Evolutionary conservation across 768 basidiomycete genomes (phyloP).

Genomic region (Lactifluus subvellereus): DNA sequence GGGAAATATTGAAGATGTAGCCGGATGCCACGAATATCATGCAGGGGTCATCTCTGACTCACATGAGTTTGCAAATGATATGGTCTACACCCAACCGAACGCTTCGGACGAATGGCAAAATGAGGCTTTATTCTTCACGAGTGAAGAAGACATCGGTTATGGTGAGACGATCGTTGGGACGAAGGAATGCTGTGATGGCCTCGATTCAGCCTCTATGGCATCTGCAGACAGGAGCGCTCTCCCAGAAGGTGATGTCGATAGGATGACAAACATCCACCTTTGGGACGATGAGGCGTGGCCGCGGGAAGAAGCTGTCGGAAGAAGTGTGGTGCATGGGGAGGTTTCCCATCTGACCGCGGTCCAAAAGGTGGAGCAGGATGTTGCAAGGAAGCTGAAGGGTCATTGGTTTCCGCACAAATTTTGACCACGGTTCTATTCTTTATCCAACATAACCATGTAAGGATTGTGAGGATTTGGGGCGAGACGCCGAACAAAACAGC

Average conservation of each 20-base stretch:
- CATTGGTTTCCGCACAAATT: constrained; percentile 66
- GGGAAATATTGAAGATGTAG: not conserved
- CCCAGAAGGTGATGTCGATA: not conserved
- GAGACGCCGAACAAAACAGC: not conserved
- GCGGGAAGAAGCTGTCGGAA: not conserved
- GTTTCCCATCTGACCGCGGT: constrained; percentile 27
- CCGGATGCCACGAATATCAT: not conserved
- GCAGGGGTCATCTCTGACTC: not conserved
- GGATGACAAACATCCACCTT: constrained; percentile 3
- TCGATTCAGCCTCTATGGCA: not conserved
- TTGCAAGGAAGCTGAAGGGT: constrained; percentile 46
- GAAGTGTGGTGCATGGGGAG: not conserved
- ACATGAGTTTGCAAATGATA: not conserved
- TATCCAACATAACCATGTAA: not conserved
- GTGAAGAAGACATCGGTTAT: not conserved
- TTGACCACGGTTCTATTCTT: constrained; percentile 29
- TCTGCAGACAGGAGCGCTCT: not conserved
- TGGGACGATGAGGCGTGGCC: constrained; percentile 11
- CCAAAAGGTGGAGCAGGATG: constrained; percentile 53
- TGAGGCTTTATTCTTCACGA: not conserved
- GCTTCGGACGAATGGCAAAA: constrained; percentile 1
- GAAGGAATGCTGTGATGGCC: not conserved
- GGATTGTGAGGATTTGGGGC: not conserved
- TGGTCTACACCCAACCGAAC: not conserved
- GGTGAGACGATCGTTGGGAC: not conserved